A percentile compares a stretch with the other conserved stretches of the same genome.
Conservation (phyloP, 2,329 filamentous ascomycete genomes). For the Epichloe hybrida region DNA sequence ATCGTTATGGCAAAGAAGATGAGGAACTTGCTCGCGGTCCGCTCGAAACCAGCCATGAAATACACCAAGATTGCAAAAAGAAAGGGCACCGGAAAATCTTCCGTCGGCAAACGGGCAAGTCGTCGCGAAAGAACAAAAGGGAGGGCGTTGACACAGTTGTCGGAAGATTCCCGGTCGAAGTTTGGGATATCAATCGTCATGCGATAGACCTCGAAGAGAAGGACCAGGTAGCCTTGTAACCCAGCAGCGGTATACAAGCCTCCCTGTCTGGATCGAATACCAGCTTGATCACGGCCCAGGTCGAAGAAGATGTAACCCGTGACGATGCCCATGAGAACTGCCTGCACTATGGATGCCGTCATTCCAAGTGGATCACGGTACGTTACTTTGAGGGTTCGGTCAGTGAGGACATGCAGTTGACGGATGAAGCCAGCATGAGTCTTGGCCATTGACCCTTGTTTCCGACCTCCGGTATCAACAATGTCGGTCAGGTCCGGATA, state of each 20-base stretch:
- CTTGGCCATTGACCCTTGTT: slow-evolving; percentile 12
- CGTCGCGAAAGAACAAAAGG: slow-evolving; percentile 59
- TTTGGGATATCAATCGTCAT: slow-evolving; percentile 61
- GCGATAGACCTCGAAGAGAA: slow-evolving; percentile 65
- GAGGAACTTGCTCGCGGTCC: slow-evolving; percentile 51
- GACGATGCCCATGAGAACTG: slow-evolving; percentile 56
- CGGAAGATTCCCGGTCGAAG: slow-evolving; percentile 62
- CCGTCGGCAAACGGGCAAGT: slow-evolving; percentile 52
- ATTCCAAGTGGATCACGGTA: slow-evolving; percentile 68
- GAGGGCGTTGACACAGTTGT: slow-evolving; percentile 56
- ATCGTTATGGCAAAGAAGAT: slow-evolving; percentile 57
- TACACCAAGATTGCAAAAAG: slow-evolving; percentile 60
- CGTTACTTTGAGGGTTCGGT: slow-evolving; percentile 56
- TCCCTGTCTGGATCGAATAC: slow-evolving; percentile 61
- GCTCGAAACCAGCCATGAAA: slow-evolving; percentile 64
- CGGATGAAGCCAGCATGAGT: slow-evolving; percentile 44
- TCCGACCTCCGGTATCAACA: slow-evolving; percentile 3
- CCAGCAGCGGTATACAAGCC: slow-evolving; percentile 59
- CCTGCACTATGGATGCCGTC: slow-evolving; percentile 55
- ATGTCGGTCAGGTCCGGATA: slow-evolving; percentile 12
- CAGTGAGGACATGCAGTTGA: slow-evolving; percentile 52
- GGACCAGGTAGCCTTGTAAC: slow-evolving; percentile 62
- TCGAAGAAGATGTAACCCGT: slow-evolving; percentile 61
- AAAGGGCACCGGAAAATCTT: slow-evolving; percentile 60
- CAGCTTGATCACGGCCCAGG: slow-evolving; percentile 50